These are phyloP conservation scores for Penicillium crystallinum DNA, from an alignment of 495 filamentous ascomycete genomes.

Conservation along the genomic window DNA sequence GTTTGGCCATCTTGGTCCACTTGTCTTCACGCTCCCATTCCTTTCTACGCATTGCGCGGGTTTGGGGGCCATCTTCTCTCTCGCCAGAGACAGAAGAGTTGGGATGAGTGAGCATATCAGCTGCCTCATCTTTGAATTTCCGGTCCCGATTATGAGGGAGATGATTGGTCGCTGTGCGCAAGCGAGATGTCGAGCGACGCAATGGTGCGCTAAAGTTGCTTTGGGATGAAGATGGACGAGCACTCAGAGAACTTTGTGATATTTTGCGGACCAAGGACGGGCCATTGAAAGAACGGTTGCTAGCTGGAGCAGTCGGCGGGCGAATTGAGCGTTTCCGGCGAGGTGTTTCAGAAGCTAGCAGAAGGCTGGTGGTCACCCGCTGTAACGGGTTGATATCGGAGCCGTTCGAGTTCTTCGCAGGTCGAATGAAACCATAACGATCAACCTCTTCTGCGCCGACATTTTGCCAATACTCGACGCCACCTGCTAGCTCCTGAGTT, in stretches of 20 bases:
- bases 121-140: constrained; percentile 74
- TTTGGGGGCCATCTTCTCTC: constrained; percentile 44
- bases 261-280: constrained; percentile 48
- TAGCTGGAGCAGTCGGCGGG: constrained; percentile 37
- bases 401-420: constrained; percentile 34
- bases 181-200: constrained; percentile 37
- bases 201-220: constrained; percentile 38
- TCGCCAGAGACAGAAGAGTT: constrained; percentile 59
- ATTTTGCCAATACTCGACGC: constrained; percentile 94
- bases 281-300: constrained; percentile 46
- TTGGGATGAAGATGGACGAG: constrained; percentile 43
- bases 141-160: constrained; percentile 73
- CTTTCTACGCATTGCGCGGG: constrained; percentile 63
- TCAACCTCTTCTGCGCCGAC: constrained; percentile 84
- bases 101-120: constrained; percentile 81
- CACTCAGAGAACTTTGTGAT: constrained; percentile 25
- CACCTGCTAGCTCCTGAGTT: constrained; percentile 65
- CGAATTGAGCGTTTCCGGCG: constrained; percentile 52
- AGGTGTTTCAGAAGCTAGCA: constrained; percentile 59
- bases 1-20: constrained; percentile 93
- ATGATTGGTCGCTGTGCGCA: constrained; percentile 64
- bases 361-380: constrained; percentile 60
- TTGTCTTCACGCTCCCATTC: constrained; percentile 86
- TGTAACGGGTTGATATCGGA: constrained; percentile 52
- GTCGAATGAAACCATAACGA: constrained; percentile 87